Evolutionary conservation across 1,139 yeast genomes (phyloP).

Genomic region (Saccharomyces hybrid): DNA sequence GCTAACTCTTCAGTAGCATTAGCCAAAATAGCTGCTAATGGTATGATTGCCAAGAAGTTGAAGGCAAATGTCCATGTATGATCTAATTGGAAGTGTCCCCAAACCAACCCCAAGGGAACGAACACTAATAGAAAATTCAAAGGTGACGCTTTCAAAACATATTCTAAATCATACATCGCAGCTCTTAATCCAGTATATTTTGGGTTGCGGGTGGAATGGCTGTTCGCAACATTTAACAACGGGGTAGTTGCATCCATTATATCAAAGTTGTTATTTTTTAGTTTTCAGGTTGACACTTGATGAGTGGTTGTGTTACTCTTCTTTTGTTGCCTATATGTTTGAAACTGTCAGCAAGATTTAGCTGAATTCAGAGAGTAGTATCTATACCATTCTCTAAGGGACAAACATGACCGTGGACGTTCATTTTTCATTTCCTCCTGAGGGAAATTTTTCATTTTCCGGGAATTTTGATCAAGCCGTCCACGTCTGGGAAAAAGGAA

Average conservation of each 20-base stretch:
- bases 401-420: too few species aligned
- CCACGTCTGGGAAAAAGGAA: not conserved
- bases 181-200: constrained; percentile 5
- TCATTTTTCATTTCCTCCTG: not conserved
- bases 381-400: not conserved
- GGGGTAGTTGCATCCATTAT: constrained; percentile 16
- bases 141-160: constrained; percentile 55
- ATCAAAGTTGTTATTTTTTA: not conserved
- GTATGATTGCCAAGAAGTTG: constrained; percentile 85
- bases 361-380: too few species aligned
- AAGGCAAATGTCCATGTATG: constrained; percentile 57
- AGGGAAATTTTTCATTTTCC: not conserved
- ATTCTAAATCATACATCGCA: constrained; percentile 12
- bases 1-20: constrained; percentile 91
- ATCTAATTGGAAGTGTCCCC: constrained; percentile 45
- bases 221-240: constrained; percentile 6
- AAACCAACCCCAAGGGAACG: constrained; percentile 79
- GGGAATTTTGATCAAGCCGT: constrained; percentile 1
- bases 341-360: not conserved
- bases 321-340: too few species aligned
- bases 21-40: constrained; percentile 82
- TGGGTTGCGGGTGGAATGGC: constrained; percentile 5
- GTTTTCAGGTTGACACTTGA: not conserved
- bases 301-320: not conserved
- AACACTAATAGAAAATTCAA: constrained; percentile 70